Percentiles rank a stretch among this genome's conserved stretches.
Conservation (phyloP, 768 basidiomycete genomes). For the Pholiota molesta region DNA sequence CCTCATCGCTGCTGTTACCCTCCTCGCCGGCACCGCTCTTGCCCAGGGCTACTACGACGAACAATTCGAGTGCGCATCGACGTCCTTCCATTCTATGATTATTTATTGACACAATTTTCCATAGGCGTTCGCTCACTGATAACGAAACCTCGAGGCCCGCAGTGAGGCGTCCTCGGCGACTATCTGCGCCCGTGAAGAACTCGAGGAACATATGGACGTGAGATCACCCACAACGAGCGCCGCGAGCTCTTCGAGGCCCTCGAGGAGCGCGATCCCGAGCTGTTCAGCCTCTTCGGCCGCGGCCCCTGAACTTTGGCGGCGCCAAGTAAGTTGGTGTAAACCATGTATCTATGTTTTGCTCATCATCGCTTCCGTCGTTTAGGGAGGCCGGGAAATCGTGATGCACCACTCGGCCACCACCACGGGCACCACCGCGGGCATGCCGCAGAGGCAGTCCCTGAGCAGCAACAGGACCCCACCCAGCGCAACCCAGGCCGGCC, state of each 20-base stretch:
- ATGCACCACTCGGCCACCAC: no score
- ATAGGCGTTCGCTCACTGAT: neutral
- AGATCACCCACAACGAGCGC: no score
- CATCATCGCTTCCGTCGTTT: neutral
- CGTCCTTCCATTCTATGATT: neutral
- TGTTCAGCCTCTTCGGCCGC: neutral
- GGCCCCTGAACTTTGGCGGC: no score
- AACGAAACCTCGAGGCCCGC: neutral
- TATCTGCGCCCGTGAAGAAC: neutral
- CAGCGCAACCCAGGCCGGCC: no score
- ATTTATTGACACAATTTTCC: neutral
- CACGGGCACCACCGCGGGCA: no score
- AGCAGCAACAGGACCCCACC: neutral
- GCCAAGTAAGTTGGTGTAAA: no score
- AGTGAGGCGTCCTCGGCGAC: neutral
- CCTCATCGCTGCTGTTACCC: neutral
- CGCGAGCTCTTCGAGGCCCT: no score
- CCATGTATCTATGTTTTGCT: no score
- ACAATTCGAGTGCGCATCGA: neutral
- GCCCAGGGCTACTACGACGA: neutral
- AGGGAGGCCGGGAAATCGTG: neutral
- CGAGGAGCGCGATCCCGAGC: no score
- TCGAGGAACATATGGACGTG: neutral
- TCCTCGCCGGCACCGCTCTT: slow-evolving; percentile 8
- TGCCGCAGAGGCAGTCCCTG: no score